Evolutionary conservation across 2,329 filamentous ascomycete genomes (phyloP).

Genomic region (Macrophomina pseudophaseolina): DNA sequence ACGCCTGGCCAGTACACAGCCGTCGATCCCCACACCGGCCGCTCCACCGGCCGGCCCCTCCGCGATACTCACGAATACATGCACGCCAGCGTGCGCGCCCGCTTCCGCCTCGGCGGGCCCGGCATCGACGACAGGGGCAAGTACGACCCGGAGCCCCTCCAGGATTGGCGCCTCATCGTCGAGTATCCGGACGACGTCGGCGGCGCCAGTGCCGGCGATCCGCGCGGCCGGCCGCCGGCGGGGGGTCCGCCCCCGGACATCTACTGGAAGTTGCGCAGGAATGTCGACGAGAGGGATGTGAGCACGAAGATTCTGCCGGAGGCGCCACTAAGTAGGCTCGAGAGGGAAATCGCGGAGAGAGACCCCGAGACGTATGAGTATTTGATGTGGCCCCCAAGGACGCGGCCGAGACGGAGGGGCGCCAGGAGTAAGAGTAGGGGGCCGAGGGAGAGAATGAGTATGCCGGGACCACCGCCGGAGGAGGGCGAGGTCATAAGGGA

Average conservation of each 20-base stretch:
- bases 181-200: conserved; percentile 47
- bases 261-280: conserved; percentile 48
- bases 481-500: background rate
- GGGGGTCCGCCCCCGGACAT: conserved; percentile 40
- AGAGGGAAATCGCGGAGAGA: conserved; percentile 48
- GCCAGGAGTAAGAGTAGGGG: conserved; percentile 16
- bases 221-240: background rate
- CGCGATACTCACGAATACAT: conserved; percentile 58
- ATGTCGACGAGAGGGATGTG: conserved; percentile 31
- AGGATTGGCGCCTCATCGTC: conserved; percentile 54
- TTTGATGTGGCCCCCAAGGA: conserved; percentile 41
- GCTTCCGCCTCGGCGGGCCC: conserved; percentile 52
- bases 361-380: conserved; percentile 51
- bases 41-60: conserved; percentile 50
- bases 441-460: background rate
- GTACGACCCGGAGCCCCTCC: conserved; percentile 53
- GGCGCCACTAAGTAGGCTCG: conserved; percentile 51
- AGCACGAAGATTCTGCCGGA: conserved; percentile 50
- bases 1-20: conserved; percentile 55
- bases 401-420: background rate
- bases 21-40: conserved; percentile 51
- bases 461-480: background rate
- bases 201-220: conserved; percentile 37
- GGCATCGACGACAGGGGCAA: conserved; percentile 51
- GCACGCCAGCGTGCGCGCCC: conserved; percentile 54